Evolutionary conservation across 1,284 basidiomycete species (phyloP).

Genomic region (Fomitopsis betulina): DNA sequence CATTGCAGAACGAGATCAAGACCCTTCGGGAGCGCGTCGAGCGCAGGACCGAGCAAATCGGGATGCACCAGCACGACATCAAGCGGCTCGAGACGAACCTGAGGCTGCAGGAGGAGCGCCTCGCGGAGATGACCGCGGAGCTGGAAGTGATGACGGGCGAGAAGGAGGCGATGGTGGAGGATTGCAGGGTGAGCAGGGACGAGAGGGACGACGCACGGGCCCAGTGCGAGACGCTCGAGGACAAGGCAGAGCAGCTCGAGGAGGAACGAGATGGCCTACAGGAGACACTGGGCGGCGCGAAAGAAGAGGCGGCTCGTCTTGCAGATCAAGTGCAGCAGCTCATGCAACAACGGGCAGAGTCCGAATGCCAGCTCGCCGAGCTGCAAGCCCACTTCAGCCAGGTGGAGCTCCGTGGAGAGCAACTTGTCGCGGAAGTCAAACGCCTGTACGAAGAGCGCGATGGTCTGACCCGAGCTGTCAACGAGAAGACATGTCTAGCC

Average conservation of each 20-base stretch:
- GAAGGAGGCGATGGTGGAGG: slow-evolving; percentile 75
- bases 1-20: slow-evolving; percentile 56
- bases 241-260: slow-evolving; percentile 54
- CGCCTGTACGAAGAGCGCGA: slow-evolving; percentile 10
- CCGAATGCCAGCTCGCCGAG: neutral
- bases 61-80: slow-evolving; percentile 71
- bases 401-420: slow-evolving; percentile 7
- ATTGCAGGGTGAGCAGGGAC: slow-evolving; percentile 69
- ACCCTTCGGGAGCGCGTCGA: slow-evolving; percentile 58
- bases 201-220: slow-evolving; percentile 57
- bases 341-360: neutral
- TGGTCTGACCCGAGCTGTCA: slow-evolving; percentile 5
- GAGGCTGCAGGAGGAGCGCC: slow-evolving; percentile 64
- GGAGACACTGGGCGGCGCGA: neutral
- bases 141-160: slow-evolving; percentile 58
- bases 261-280: slow-evolving; percentile 4
- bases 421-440: slow-evolving; percentile 8
- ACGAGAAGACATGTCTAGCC: slow-evolving; percentile 6
- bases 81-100: slow-evolving; percentile 68
- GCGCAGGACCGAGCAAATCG: slow-evolving; percentile 64
- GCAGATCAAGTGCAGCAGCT: neutral
- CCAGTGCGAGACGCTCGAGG: slow-evolving; percentile 36
- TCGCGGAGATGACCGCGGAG: slow-evolving; percentile 61
- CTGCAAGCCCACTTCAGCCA: slow-evolving; percentile 2
- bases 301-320: neutral